Percentiles rank a stretch among this genome's conserved stretches.
phyloP scores from a whole-genome alignment of 1,284 basidiomycete genomes.

The Stereum hirsutum region DNA sequence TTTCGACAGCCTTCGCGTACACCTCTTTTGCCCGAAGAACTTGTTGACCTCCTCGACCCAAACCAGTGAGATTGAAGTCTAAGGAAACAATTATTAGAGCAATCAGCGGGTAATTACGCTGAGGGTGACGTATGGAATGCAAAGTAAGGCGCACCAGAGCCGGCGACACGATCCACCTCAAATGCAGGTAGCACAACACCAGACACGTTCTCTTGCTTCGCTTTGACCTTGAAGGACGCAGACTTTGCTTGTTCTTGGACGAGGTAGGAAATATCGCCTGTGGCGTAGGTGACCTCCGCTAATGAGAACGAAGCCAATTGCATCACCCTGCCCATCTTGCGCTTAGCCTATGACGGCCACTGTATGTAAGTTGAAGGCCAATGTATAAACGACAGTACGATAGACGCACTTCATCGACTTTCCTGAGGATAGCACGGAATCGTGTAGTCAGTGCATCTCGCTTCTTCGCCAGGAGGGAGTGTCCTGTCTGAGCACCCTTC shows the following conservation, averaged over 20 bases:
- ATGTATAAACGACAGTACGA: not conserved
- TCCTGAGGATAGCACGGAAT: slow-evolving; percentile 83
- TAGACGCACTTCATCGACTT: slow-evolving; percentile 81
- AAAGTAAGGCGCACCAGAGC: slow-evolving; percentile 54
- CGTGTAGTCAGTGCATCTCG: slow-evolving; percentile 91
- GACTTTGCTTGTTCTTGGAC: slow-evolving; percentile 88
- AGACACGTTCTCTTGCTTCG: slow-evolving; percentile 97
- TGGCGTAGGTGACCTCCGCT: slow-evolving; percentile 97
- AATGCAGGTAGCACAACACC: slow-evolving; percentile 97
- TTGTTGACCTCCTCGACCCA: slow-evolving; percentile 96
- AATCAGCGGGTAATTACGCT: not conserved
- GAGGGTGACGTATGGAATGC: too few relatives aligned
- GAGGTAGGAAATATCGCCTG: slow-evolving; percentile 95
- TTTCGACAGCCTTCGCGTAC: slow-evolving; percentile 95
- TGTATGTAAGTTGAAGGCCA: not conserved
- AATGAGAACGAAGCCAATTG: slow-evolving; percentile 97
- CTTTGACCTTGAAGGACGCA: slow-evolving; percentile 88
- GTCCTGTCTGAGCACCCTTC: slow-evolving; percentile 96
- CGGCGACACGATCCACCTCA: slow-evolving; percentile 78
- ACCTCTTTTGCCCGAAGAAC: slow-evolving; percentile 90
- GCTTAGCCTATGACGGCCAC: slow-evolving; percentile 66
- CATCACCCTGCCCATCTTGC: slow-evolving; percentile 98
- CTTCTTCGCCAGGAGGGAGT: slow-evolving; percentile 96
- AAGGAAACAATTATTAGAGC: not conserved
- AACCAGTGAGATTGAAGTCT: slow-evolving; percentile 98